Conservation (phyloP, 2,329 filamentous ascomycete species). For the Coniochaeta prunicola region DNA sequence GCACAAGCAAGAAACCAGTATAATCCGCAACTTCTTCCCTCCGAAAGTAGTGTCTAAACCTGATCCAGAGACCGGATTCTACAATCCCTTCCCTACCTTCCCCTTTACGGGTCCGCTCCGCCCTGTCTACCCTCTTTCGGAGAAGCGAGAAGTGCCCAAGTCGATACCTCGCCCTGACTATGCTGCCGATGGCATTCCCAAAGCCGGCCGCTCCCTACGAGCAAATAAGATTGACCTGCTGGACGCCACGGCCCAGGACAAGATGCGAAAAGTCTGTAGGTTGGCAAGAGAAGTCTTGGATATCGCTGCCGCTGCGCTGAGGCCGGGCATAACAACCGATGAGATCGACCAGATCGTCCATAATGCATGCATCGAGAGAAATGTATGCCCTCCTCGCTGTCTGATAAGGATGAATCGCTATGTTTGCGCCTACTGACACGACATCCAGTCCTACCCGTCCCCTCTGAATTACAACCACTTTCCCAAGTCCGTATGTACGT, state of each 20-base stretch:
- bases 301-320: constrained; percentile 73
- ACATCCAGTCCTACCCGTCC: constrained; percentile 17
- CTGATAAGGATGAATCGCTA: too few species aligned
- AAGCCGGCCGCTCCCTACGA: constrained; percentile 52
- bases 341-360: constrained; percentile 93
- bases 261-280: constrained; percentile 87
- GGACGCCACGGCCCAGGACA: constrained; percentile 72
- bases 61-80: constrained; percentile 81
- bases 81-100: constrained; percentile 88
- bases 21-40: constrained; percentile 65
- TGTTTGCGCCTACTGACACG: neutral
- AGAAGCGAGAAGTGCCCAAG: constrained; percentile 65
- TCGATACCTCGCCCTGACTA: constrained; percentile 83
- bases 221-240: constrained; percentile 71
- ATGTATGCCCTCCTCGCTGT: constrained; percentile 50
- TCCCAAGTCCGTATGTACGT: constrained; percentile 97
- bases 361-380: constrained; percentile 85
- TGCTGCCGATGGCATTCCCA: constrained; percentile 71
- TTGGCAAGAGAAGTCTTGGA: constrained; percentile 88
- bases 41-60: constrained; percentile 85
- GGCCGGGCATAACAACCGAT: constrained; percentile 92
- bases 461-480: constrained; percentile 68
- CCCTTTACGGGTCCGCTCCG: constrained; percentile 73
- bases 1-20: constrained; percentile 74
- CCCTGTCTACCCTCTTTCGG: constrained; percentile 80